phyloP scores from a whole-genome alignment of 768 basidiomycete genomes.

The Serendipita vermifera region DNA sequence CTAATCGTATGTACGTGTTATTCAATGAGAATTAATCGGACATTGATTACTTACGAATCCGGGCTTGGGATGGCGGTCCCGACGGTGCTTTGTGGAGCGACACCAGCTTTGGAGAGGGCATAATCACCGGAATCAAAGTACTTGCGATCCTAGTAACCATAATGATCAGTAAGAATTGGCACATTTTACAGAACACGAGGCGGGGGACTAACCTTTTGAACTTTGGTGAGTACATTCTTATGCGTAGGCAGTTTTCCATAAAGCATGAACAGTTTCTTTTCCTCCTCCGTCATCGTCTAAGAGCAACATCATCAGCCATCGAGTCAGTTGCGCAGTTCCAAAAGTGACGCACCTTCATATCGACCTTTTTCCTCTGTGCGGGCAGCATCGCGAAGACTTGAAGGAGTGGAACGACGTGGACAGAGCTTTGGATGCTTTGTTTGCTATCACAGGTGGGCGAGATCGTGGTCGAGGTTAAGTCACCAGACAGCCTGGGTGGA shows the following conservation, averaged over 20 bases:
- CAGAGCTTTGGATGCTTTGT: not conserved
- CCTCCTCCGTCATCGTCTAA: conserved; percentile 77
- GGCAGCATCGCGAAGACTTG: conserved; percentile 45
- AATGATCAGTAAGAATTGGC: conserved; percentile 11
- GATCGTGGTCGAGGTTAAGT: conserved; percentile 8
- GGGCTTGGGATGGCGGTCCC: conserved; percentile 98
- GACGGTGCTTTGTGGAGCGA: conserved; percentile 72
- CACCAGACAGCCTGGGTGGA: not conserved
- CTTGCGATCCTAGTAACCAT: conserved; percentile 71
- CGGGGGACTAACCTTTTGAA: conserved; percentile 66
- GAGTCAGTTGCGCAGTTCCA: not conserved
- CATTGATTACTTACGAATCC: conserved; percentile 56
- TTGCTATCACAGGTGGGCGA: not conserved
- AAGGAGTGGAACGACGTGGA: conserved; percentile 11
- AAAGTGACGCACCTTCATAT: conserved; percentile 64
- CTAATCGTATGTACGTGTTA: conserved; percentile 28
- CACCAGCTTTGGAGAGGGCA: conserved; percentile 87
- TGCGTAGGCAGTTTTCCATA: conserved; percentile 91
- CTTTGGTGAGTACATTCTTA: conserved; percentile 86
- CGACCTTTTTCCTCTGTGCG: conserved; percentile 78
- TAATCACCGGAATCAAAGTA: conserved; percentile 99
- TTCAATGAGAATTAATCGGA: conserved; percentile 11
- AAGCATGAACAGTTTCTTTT: conserved; percentile 84
- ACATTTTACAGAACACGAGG: conserved; percentile 15
- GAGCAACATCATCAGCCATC: not conserved